Base-by-base conservation (phyloP, 345 rosid species). In the Salix arbutifolia region DNA sequence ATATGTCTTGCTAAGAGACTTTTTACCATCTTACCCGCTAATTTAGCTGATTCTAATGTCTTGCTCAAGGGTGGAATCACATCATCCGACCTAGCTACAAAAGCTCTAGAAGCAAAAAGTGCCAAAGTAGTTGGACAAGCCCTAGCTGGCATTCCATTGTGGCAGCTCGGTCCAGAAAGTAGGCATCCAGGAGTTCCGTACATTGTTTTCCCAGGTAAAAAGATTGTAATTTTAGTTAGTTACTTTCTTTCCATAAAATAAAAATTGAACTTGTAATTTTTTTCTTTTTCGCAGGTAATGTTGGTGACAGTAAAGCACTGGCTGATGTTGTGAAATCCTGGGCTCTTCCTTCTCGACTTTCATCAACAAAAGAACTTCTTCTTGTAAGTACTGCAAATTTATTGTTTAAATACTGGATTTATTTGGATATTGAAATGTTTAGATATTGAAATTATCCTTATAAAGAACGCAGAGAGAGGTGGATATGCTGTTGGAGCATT, bases 181-280 rank as follows among this genome's bases (percentile, higher is more conserved):
- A 95, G 92, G 83, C 97, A 92, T 85, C 99, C 99, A 2, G 94
- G 97, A 77, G 94, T 93, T 79, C 99, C 97, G 30, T 95, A 95
- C 82, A 89, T 95, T 80, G 99, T 95, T 67, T 95, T 95, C 84
- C 99, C 99, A 5, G 99, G 99, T 93, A 88, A 83, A 48, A 69
- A 67, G 67, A 17, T 67, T 71, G 11, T 67, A 65, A 10, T n/a
- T 30, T 37, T 4, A 52, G 65, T 58, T 78, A 5, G 50, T 65
- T 30, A 60, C 12, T 44, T n/a, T 73, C 64, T 48, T 65, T 69
- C 14, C 21, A 26, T 74, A 53, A 25, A n/a, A 42, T 66, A 11
- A 33, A 68, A 38, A 28, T 19, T 6, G 14, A 26, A 37, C 40
- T 0, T n/a, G 14, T 35, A 73, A 64, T 38, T 37, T 28, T 60